Conservation (phyloP, 2,329 filamentous ascomycete species). For the Septoria petroselini region DNA sequence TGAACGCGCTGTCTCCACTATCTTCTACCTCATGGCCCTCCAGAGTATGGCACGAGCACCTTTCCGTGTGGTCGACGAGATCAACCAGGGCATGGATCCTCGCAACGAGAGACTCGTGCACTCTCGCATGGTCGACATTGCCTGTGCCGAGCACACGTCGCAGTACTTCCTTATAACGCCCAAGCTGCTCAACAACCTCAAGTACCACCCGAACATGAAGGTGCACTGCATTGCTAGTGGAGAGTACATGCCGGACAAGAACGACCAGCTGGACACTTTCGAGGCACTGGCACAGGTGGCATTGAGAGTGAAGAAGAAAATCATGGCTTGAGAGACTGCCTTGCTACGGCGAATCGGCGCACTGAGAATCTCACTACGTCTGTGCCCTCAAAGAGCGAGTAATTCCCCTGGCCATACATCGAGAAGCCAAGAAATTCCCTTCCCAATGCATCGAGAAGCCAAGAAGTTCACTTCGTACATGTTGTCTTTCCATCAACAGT, state of each 20-base stretch:
- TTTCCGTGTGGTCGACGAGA: constrained; percentile 98
- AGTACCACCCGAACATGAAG: constrained; percentile 87
- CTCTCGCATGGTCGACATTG: constrained; percentile 96
- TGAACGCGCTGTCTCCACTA: constrained; percentile 92
- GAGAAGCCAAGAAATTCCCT: too few species aligned
- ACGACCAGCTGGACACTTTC: constrained; percentile 44
- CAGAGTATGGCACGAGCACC: constrained; percentile 90
- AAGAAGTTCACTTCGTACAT: too few species aligned
- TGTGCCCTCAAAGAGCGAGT: too few species aligned
- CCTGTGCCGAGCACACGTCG: constrained; percentile 59
- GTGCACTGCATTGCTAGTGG: constrained; percentile 92
- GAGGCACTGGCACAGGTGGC: constrained; percentile 39
- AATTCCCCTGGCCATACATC: too few species aligned
- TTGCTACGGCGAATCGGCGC: too few species aligned
- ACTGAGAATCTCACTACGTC: too few species aligned
- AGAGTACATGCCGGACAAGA: constrained; percentile 55
- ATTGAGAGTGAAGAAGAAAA: constrained; percentile 18
- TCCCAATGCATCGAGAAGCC: too few species aligned
- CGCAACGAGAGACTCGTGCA: constrained; percentile 98
- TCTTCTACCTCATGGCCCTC: constrained; percentile 98
- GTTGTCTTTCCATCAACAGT: too few species aligned
- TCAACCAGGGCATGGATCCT: constrained; percentile 99
- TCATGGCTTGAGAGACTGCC: background rate
- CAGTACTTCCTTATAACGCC: constrained; percentile 97
- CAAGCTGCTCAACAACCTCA: constrained; percentile 80